Evolutionary conservation across 2,329 filamentous ascomycete species (phyloP).

Genomic region (Arthrobotrys sinensis): DNA sequence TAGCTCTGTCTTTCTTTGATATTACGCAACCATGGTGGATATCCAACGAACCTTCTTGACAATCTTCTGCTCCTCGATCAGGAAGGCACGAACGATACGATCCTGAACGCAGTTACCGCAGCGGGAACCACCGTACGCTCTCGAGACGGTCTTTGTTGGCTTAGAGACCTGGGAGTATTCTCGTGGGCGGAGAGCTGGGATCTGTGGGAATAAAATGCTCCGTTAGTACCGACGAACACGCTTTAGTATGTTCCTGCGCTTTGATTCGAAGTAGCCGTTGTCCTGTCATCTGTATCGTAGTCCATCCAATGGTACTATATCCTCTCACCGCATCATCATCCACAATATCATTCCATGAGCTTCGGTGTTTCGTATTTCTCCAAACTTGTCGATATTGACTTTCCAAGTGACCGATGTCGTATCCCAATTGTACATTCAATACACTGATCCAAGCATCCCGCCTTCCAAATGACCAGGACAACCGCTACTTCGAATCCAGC

Average conservation of each 20-base stretch:
- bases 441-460: neutral
- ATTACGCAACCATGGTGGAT: neutral
- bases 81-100: conserved; percentile 96
- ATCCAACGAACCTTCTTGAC: conserved; percentile 91
- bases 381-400: neutral
- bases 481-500: conserved; percentile 61
- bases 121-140: conserved; percentile 97
- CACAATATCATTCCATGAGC: neutral
- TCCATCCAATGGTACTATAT: neutral
- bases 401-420: neutral
- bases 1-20: neutral
- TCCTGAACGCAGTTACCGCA: conserved; percentile 99
- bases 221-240: conserved; percentile 27
- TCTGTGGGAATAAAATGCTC: conserved; percentile 70
- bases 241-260: neutral
- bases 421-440: neutral
- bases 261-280: conserved; percentile 26
- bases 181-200: conserved; percentile 96
- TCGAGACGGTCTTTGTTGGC: conserved; percentile 99
- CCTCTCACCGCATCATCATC: neutral
- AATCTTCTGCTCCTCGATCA: conserved; percentile 99
- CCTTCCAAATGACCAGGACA: conserved; percentile 15
- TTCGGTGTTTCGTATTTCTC: neutral
- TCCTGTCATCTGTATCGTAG: neutral
- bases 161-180: conserved; percentile 97